These are phyloP conservation scores for Strobilomyces dryophilus DNA, from an alignment of 768 basidiomycete species.

Conservation along the genomic window DNA sequence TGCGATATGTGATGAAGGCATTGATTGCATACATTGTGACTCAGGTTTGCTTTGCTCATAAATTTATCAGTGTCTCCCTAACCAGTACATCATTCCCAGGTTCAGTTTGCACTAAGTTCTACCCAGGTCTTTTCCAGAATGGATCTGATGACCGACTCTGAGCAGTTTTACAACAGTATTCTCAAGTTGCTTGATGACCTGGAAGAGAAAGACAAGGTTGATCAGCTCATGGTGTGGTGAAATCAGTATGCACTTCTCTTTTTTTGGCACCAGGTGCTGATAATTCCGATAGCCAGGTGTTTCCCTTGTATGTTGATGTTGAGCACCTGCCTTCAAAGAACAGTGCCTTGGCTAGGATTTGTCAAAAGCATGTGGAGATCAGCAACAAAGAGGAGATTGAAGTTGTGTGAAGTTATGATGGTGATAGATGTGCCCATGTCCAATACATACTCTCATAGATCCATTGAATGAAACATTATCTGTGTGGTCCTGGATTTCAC, in stretches of 20 bases:
- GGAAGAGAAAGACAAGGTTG: not conserved
- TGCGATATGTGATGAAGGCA: too few relatives aligned
- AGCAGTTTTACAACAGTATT: not conserved
- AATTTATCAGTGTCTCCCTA: too few relatives aligned
- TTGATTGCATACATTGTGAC: not conserved
- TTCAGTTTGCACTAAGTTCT: not conserved
- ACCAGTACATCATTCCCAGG: not conserved
- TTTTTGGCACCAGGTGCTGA: too few relatives aligned
- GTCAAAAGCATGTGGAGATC: not conserved
- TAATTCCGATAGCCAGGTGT: not conserved
- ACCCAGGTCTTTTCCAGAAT: conserved; percentile 2
- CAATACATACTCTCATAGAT: too few relatives aligned
- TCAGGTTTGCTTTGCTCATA: not conserved
- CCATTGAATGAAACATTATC: too few relatives aligned
- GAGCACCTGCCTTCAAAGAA: not conserved
- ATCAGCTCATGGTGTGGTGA: not conserved
- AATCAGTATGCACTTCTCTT: not conserved
- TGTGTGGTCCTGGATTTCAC: too few relatives aligned
- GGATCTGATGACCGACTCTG: not conserved
- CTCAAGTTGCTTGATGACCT: not conserved
- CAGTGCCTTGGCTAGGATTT: not conserved
- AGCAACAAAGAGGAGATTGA: too few relatives aligned
- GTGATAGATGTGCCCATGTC: too few relatives aligned
- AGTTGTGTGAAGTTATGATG: too few relatives aligned
- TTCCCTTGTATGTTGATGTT: not conserved